Evolutionary conservation across 1,139 yeast genomes (phyloP).

Genomic region (Blastobotrys illinoisensis): DNA sequence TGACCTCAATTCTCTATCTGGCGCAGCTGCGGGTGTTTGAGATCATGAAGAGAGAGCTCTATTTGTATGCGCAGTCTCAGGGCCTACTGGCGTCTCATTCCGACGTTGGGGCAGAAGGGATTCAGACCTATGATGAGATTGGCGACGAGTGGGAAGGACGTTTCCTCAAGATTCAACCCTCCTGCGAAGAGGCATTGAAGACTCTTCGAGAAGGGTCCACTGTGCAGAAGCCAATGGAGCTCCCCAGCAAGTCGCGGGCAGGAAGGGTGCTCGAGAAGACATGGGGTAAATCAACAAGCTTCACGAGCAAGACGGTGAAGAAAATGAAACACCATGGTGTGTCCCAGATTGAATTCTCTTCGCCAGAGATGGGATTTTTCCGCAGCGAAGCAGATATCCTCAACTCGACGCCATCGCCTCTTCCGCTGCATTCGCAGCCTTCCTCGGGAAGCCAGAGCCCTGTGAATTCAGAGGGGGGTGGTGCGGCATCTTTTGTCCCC

Average conservation of each 20-base stretch:
- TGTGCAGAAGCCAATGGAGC: slow-evolving; percentile 25
- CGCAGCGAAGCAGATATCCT: slow-evolving; percentile 25
- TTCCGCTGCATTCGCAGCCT: slow-evolving; percentile 1
- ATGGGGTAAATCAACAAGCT: neutral
- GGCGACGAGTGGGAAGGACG: slow-evolving; percentile 29
- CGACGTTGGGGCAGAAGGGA: neutral
- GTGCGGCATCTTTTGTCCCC: neutral
- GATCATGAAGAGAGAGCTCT: slow-evolving; percentile 22
- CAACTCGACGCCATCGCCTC: neutral
- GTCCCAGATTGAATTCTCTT: slow-evolving; percentile 20
- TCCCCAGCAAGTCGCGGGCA: neutral
- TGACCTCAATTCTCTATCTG: slow-evolving; percentile 30
- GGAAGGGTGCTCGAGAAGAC: neutral
- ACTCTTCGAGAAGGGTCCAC: slow-evolving; percentile 27
- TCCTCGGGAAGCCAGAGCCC: slow-evolving; percentile 3
- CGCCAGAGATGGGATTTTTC: slow-evolving; percentile 26
- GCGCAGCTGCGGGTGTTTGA: slow-evolving; percentile 27
- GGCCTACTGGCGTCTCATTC: slow-evolving; percentile 1
- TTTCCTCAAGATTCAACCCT: slow-evolving; percentile 26
- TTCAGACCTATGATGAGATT: slow-evolving; percentile 17
- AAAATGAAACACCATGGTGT: slow-evolving; percentile 19
- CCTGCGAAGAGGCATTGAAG: slow-evolving; percentile 28
- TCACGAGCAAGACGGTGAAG: neutral
- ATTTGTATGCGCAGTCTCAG: slow-evolving; percentile 22
- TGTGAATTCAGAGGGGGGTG: neutral